A percentile compares a stretch with the other conserved stretches of the same genome.
phyloP scores from a whole-genome alignment of 176 grass and related monocot genomes.

The Eleusine coracana region DNA sequence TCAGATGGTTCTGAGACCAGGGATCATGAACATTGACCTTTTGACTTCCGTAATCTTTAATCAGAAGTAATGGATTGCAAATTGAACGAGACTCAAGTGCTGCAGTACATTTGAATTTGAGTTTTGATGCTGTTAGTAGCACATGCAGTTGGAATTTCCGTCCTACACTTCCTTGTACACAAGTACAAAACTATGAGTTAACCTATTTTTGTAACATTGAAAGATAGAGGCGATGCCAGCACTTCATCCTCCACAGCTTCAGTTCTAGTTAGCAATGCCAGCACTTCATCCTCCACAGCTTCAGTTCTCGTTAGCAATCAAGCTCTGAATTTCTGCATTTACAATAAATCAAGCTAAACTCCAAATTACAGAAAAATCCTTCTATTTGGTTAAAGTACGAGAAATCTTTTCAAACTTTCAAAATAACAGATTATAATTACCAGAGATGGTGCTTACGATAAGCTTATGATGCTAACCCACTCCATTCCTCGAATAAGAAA shows the following conservation, averaged over 20 bases:
- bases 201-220: slow-evolving; percentile 9
- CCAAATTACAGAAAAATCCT: background rate
- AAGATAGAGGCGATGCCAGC: background rate
- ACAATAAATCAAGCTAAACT: slow-evolving; percentile 14
- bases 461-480: background rate
- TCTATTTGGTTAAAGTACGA: background rate
- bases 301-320: background rate
- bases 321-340: slow-evolving; percentile 15
- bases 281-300: background rate
- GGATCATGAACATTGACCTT: too few species aligned
- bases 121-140: background rate
- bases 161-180: slow-evolving; percentile 13
- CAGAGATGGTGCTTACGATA: background rate
- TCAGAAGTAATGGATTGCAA: too few species aligned
- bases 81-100: too few species aligned
- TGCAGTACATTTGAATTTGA: too few species aligned
- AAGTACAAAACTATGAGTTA: background rate
- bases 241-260: background rate
- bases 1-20: too few species aligned
- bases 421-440: background rate
- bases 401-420: background rate
- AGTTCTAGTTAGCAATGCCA: background rate
- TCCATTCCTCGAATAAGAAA: background rate
- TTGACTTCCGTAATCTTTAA: too few species aligned
- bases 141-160: background rate